A percentile compares a stretch with the other conserved stretches of the same genome.
These are phyloP conservation scores for Vigna mungo DNA, from an alignment of 306 rosid species.

Conservation along the genomic window DNA sequence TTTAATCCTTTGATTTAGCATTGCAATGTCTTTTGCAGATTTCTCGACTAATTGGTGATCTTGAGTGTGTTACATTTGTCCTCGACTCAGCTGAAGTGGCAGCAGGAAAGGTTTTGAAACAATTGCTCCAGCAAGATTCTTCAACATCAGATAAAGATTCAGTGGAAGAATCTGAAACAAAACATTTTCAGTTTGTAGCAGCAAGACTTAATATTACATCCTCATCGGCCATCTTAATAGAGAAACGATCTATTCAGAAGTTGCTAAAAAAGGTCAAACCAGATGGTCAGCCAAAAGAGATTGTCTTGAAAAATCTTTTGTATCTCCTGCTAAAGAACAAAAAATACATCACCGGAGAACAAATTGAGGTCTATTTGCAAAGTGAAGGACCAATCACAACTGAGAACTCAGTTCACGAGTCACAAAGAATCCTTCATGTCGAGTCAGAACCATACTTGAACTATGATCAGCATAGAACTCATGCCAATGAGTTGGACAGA, in stretches of 20 bases:
- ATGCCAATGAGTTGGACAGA: constrained; percentile 47
- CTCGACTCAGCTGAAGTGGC: constrained; percentile 73
- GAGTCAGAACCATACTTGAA: constrained; percentile 39
- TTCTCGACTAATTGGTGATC: constrained; percentile 70
- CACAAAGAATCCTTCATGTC: constrained; percentile 40
- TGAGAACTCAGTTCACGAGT: constrained; percentile 48
- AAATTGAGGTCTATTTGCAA: constrained; percentile 44
- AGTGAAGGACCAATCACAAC: constrained; percentile 43
- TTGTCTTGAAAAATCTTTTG: constrained; percentile 66
- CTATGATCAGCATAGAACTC: constrained; percentile 40
- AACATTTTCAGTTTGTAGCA: constrained; percentile 67
- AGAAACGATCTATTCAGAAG: constrained; percentile 72
- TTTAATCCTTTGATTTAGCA: constrained; percentile 39
- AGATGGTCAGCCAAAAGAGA: constrained; percentile 53
- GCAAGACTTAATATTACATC: constrained; percentile 72
- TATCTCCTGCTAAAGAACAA: constrained; percentile 61
- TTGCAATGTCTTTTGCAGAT: constrained; percentile 63
- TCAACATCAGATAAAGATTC: constrained; percentile 58
- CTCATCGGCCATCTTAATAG: constrained; percentile 56
- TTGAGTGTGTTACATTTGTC: constrained; percentile 57
- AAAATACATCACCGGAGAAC: constrained; percentile 49
- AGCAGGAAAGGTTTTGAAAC: constrained; percentile 67
- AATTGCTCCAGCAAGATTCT: constrained; percentile 57
- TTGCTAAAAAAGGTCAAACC: constrained; percentile 55
- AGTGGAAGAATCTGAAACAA: constrained; percentile 56